These are phyloP conservation scores for Trichoderma polysporum DNA, from an alignment of 2,329 filamentous ascomycete species.

Conservation along the genomic window DNA sequence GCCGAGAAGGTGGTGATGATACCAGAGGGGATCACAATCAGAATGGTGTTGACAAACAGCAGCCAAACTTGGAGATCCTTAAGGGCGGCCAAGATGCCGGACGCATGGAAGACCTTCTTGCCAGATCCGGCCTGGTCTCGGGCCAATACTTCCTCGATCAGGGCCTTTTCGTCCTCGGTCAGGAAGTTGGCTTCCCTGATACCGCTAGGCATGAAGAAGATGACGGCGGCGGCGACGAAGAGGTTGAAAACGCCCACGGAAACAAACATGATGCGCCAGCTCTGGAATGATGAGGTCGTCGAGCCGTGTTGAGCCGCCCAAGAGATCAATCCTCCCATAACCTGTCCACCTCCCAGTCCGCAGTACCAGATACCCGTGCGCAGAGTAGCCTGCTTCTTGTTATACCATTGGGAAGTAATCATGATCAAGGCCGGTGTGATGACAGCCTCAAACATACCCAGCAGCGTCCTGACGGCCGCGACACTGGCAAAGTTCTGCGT, in stretches of 20 bases:
- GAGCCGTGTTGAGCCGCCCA: constrained; percentile 54
- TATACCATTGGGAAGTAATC: constrained; percentile 45
- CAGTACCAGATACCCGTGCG: constrained; percentile 42
- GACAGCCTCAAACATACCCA: constrained; percentile 49
- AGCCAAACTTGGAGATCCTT: constrained; percentile 44
- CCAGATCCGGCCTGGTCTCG: constrained; percentile 44
- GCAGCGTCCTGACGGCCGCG: constrained; percentile 43
- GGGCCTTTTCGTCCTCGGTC: constrained; percentile 24
- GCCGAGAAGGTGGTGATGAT: constrained; percentile 36
- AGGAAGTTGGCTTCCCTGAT: constrained; percentile 27
- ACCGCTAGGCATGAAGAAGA: constrained; percentile 44
- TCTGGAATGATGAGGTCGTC: constrained; percentile 28
- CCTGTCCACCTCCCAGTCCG: constrained; percentile 33
- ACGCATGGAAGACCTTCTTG: constrained; percentile 41
- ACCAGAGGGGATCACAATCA: constrained; percentile 31
- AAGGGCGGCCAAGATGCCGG: constrained; percentile 43
- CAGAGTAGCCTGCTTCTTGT: constrained; percentile 44
- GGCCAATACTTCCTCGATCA: constrained; percentile 61
- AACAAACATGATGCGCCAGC: constrained; percentile 56
- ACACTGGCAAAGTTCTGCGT: constrained; percentile 43
- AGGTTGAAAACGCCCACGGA: constrained; percentile 49
- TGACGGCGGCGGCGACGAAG: constrained; percentile 44
- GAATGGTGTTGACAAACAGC: constrained; percentile 31
- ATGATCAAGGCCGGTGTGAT: constrained; percentile 53
- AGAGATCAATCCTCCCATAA: constrained; percentile 46